phyloP scores from a whole-genome alignment of 2,329 filamentous ascomycete species.

The Aspergillus flavus region DNA sequence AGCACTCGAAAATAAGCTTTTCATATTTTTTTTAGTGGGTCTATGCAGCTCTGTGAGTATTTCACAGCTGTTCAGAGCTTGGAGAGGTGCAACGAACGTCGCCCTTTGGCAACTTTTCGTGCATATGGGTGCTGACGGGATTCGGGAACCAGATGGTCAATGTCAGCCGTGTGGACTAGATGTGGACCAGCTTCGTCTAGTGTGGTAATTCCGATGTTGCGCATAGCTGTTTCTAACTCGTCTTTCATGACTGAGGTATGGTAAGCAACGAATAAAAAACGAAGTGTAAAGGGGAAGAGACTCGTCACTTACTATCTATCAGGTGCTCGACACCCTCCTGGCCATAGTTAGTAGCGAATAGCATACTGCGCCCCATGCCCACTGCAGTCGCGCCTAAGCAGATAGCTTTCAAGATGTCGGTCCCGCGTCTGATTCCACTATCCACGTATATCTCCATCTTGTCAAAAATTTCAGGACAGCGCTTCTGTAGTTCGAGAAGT shows the following conservation, averaged over 20 bases:
- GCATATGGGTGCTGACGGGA: constrained; percentile 47
- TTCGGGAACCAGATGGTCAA: constrained; percentile 53
- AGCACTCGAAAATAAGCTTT: neutral
- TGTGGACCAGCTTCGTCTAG: constrained; percentile 48
- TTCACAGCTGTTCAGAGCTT: constrained; percentile 29
- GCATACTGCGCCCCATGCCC: constrained; percentile 55
- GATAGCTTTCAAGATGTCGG: constrained; percentile 58
- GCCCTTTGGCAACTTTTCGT: constrained; percentile 35
- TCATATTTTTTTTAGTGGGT: neutral
- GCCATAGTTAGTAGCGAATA: constrained; percentile 58
- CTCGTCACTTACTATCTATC: constrained; percentile 54
- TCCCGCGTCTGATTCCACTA: constrained; percentile 56
- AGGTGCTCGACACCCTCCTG: constrained; percentile 58
- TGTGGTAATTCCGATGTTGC: constrained; percentile 49
- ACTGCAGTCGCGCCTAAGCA: constrained; percentile 58
- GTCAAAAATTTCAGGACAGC: constrained; percentile 54
- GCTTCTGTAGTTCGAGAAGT: constrained; percentile 55
- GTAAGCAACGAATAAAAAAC: constrained; percentile 6
- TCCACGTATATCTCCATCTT: constrained; percentile 58
- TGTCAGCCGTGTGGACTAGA: constrained; percentile 50
- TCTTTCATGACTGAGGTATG: constrained; percentile 44
- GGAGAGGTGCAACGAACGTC: constrained; percentile 18
- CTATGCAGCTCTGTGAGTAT: neutral
- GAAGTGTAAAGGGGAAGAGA: neutral
- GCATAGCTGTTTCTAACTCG: constrained; percentile 53